Evolutionary conservation across 139 green algal species (phyloP).

Genomic region (Tetraselmis striata): DNA sequence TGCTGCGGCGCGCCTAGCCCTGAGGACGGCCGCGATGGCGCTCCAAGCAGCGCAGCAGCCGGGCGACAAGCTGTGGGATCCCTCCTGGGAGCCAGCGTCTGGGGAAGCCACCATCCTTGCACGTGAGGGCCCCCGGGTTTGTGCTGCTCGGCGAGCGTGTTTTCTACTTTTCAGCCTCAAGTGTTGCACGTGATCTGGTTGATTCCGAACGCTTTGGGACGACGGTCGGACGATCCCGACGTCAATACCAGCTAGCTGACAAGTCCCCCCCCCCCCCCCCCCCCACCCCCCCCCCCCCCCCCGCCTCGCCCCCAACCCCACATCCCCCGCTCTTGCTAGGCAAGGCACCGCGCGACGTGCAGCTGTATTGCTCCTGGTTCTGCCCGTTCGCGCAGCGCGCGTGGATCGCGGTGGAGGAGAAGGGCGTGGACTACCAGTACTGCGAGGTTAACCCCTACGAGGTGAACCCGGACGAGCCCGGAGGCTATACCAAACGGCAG

Average conservation of each 20-base stretch:
- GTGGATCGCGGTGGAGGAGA: constrained; percentile 43
- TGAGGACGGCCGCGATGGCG: no score
- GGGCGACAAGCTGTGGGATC: neutral
- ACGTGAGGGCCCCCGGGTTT: neutral
- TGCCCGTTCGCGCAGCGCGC: constrained; percentile 51
- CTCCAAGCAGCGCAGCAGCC: neutral
- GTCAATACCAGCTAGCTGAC: no score
- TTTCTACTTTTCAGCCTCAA: neutral
- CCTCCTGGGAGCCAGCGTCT: neutral
- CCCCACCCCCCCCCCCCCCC: no score
- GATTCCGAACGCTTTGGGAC: no score
- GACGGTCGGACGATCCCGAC: no score
- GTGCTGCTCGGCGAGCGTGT: no score
- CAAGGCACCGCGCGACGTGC: constrained; percentile 3
- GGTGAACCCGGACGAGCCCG: neutral
- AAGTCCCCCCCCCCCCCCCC: neutral
- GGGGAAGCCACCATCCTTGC: neutral
- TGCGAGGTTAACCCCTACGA: constrained; percentile 37
- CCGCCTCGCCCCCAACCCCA: neutral
- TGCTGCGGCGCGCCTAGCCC: no score
- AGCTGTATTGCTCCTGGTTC: constrained; percentile 40
- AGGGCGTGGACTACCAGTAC: constrained; percentile 29
- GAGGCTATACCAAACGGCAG: constrained; percentile 10
- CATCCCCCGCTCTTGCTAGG: neutral
- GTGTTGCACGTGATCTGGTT: neutral